Evolutionary conservation across 306 rosid genomes (phyloP).

Genomic region (Citrullus amarus): DNA sequence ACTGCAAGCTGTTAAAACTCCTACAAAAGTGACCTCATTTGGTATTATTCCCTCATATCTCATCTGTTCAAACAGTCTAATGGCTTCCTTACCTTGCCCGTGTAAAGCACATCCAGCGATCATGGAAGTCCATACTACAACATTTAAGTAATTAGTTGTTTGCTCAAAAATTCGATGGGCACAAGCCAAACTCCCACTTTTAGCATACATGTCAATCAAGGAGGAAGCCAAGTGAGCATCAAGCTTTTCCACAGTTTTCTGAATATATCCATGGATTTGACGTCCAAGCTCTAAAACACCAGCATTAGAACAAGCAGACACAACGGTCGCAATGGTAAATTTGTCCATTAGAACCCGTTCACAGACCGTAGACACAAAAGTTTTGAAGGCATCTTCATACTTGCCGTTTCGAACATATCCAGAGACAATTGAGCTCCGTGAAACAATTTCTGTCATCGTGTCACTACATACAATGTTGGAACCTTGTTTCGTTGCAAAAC

Average conservation of each 20-base stretch:
- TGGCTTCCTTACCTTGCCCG: constrained; percentile 60
- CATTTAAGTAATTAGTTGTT: constrained; percentile 23
- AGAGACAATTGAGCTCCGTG: constrained; percentile 69
- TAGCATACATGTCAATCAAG: constrained; percentile 72
- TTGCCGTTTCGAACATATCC: constrained; percentile 55
- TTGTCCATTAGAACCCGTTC: constrained; percentile 42
- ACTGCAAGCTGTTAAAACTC: constrained; percentile 75
- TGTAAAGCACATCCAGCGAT: constrained; percentile 56
- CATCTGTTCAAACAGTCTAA: constrained; percentile 54
- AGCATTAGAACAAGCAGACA: constrained; percentile 58
- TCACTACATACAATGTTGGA: constrained; percentile 21
- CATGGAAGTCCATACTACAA: constrained; percentile 80
- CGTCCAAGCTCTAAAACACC: constrained; percentile 55
- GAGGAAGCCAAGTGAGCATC: constrained; percentile 63
- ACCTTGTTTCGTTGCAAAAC: constrained; percentile 12
- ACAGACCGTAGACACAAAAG: constrained; percentile 44
- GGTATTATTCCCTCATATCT: constrained; percentile 41
- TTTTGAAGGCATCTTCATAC: constrained; percentile 50
- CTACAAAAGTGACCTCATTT: constrained; percentile 67
- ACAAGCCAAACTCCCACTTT: constrained; percentile 61
- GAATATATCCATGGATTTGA: constrained; percentile 53
- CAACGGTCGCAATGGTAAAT: constrained; percentile 49
- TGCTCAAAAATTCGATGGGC: constrained; percentile 43
- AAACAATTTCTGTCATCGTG: constrained; percentile 32
- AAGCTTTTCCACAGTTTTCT: constrained; percentile 40